Base-by-base conservation (phyloP, 2,329 filamentous ascomycete species). In the Botryosphaeria dothidea region DNA sequence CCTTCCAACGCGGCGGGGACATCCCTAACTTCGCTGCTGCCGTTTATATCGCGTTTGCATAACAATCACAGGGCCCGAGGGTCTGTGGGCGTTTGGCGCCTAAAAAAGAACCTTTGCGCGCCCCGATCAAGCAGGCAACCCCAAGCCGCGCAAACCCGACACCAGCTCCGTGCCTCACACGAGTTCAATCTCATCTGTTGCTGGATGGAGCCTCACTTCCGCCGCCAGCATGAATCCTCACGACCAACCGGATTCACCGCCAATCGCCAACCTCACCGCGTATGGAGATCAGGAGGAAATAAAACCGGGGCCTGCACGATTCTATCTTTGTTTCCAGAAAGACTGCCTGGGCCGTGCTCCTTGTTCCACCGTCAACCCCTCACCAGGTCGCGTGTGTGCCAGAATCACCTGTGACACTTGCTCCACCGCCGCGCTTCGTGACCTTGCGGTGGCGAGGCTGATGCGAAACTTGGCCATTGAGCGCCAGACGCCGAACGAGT, bases 321-420 rank as follows among this genome's bases (percentile, higher is more conserved):
- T 43, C 54, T 58, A 27, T 41, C 25, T 43, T 45, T 41, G n/a
- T 58, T 60, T 60, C 56, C 41, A 60, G 56, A 60, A 60, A 41
- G 9, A 6, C 23, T 4, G n/a, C 41, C 41, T n/a, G 25, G 56
- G 27, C 56, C 56, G 56, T 60, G 56, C 56, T 31, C 21, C 29
- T 58, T 29, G 17, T 51, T 21, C 21, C 27, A 23, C 15, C 15
- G 25, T 3, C 56, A 45, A 46, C 56, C 56, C 56, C 56, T 58
- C 56, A 45, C 38, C 38, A 29, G 36, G 36, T 21, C 51, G 52
- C 21, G 52, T 19, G 52, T 27, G 52, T 19, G 34, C 21, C 34
- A 27, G 34, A 27, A 41, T 57, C 52, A 57, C 21, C 41, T 58
- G 54, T 38, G 54, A 58, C 54, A 58, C 54, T 31, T 31, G 38